phyloP scores from a whole-genome alignment of 2,329 filamentous ascomycete species.

The Ceratocystis lukuohia region DNA sequence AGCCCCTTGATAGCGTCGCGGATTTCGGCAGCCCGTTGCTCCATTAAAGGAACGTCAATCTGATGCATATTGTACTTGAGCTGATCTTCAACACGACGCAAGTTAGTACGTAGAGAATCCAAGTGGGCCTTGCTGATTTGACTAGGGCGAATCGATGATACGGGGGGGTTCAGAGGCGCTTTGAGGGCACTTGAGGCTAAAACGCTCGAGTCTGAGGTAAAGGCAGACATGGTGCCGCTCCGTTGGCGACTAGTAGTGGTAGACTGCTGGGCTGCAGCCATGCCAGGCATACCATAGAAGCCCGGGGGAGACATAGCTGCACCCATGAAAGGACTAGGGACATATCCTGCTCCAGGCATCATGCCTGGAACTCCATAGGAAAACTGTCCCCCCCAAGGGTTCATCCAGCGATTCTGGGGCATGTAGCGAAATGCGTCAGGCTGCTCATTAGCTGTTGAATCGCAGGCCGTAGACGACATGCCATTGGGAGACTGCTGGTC shows the following conservation, averaged over 20 bases:
- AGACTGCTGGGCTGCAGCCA: constrained; percentile 1
- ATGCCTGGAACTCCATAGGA: constrained; percentile 16
- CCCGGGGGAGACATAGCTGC: constrained; percentile 9
- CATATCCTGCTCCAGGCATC: constrained; percentile 11
- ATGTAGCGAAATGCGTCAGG: constrained; percentile 12
- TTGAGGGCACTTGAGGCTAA: constrained; percentile 4
- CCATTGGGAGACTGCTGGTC: not conserved
- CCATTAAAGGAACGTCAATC: constrained; percentile 43
- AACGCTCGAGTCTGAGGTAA: not conserved
- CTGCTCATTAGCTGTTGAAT: constrained; percentile 9
- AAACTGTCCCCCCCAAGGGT: constrained; percentile 18
- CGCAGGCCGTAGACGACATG: not conserved
- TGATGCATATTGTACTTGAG: constrained; percentile 49
- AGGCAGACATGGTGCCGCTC: constrained; percentile 5
- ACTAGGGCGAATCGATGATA: constrained; percentile 47
- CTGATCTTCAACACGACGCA: constrained; percentile 38
- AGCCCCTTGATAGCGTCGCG: constrained; percentile 38
- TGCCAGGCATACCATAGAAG: constrained; percentile 11
- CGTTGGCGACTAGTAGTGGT: constrained; percentile 4
- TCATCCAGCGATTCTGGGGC: constrained; percentile 16
- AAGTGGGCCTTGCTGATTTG: constrained; percentile 49
- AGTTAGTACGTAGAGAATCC: constrained; percentile 37
- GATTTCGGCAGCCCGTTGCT: constrained; percentile 31
- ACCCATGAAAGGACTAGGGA: constrained; percentile 15
- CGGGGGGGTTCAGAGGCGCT: constrained; percentile 30